Evolutionary conservation across 768 basidiomycete genomes (phyloP), one percentile per base, ranked within the genome.

Genomic region (Boletus coccyginus): DNA sequence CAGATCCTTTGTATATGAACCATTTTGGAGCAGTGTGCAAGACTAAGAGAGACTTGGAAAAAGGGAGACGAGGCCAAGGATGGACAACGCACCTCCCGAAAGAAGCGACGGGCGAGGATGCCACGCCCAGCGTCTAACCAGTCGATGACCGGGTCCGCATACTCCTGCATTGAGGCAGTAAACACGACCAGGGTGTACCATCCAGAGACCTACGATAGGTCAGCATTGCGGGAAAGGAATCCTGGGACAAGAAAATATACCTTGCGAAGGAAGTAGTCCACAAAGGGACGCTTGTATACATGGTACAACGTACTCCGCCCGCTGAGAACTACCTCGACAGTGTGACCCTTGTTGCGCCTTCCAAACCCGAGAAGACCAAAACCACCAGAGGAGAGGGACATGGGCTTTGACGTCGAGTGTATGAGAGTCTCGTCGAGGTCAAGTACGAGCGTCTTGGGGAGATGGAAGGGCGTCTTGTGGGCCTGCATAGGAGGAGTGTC

Each of bases 171-270:
- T 10, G 96, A 98, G 8, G 97, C 97, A 33, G 97, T 99, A 74
- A 96, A 99, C 60, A 99, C 94, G 51, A 99, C 94, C 57, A 99
- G 83, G 2, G 95, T 98, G 74, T 99, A 99, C 97, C 97, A 99
- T 27, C 87, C 81, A 32, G 97, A 95, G 40, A 98, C 96, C 95
- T 98, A 64, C n/a, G 42, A 55, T 32, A 46, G 24, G 48, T 68
- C 46, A 59, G 50, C 33, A 49, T 43, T 24, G 46, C 29, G 14
- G 46, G 8, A 35, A 52, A 56, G 16, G 7, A n/a, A 31, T 35
- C 3, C n/a, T 17, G 16, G 44, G 50, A 45, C 8, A 45, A 17
- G 1, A 49, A n/a, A 32, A 74, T 76, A 57, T 59, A 92, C 92
- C 79, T 93, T 94, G 61, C 91, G 81, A 60, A 95, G 77, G 66